These are phyloP conservation scores for Larix kaempferi DNA, from an alignment of 75 land plant species.

Conservation along the genomic window DNA sequence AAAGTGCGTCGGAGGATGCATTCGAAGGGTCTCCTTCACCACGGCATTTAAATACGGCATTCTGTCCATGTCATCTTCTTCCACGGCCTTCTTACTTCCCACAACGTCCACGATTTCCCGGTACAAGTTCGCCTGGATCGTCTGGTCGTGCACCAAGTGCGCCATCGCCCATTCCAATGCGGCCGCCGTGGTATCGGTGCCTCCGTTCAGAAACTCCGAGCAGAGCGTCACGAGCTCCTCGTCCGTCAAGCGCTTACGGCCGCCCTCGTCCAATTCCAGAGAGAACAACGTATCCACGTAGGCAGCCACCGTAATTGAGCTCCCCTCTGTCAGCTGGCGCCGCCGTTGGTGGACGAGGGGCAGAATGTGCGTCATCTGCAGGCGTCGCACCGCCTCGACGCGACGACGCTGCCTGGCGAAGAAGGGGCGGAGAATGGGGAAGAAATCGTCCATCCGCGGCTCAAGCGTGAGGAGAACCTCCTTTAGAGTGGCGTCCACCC, in stretches of 20 bases:
- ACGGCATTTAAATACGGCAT: conserved; percentile 51
- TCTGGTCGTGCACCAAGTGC: conserved; percentile 48
- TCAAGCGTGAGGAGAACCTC: conserved; percentile 41
- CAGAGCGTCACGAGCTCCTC: conserved; percentile 57
- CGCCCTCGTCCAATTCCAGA: conserved; percentile 31
- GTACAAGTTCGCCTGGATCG: conserved; percentile 46
- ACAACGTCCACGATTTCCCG: conserved; percentile 41
- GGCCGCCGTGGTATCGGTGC: conserved; percentile 72
- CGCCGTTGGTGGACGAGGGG: conserved; percentile 31
- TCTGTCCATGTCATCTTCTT: conserved; percentile 50
- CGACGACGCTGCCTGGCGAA: conserved; percentile 28
- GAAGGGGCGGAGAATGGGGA: conserved; percentile 39
- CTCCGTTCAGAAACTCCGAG: conserved; percentile 71
- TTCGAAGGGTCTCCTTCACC: conserved; percentile 68
- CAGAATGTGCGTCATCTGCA: conserved; percentile 41
- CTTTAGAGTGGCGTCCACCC: conserved; percentile 51
- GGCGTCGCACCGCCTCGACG: conserved; percentile 29
- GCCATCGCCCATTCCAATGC: conserved; percentile 71
- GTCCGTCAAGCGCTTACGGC: conserved; percentile 27
- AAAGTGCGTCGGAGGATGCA: conserved; percentile 72
- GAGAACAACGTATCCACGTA: conserved; percentile 52
- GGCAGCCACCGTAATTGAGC: conserved; percentile 17
- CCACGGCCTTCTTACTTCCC: conserved; percentile 18
- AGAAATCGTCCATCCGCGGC: conserved; percentile 53
- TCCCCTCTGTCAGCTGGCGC: conserved; percentile 27